phyloP scores from a whole-genome alignment of 176 grass and related monocot species.

The Triticum turgidum region DNA sequence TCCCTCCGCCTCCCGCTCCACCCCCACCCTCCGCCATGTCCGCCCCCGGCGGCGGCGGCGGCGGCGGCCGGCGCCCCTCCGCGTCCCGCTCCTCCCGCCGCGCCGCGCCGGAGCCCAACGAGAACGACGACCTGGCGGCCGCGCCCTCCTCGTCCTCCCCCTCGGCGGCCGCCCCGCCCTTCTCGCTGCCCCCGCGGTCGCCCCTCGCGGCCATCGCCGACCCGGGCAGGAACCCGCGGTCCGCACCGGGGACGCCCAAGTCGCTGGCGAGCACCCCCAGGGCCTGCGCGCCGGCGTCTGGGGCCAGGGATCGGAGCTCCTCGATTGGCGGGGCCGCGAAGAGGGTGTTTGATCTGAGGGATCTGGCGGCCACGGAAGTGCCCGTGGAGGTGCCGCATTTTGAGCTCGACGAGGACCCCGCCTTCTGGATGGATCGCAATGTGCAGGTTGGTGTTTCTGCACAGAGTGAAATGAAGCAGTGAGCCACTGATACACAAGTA shows the following conservation, averaged over 20 bases:
- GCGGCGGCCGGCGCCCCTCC: slow-evolving; percentile 31
- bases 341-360: slow-evolving; percentile 43
- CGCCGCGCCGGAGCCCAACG: slow-evolving; percentile 44
- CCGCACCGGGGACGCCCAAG: slow-evolving; percentile 63
- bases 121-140: slow-evolving; percentile 58
- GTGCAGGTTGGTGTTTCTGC: slow-evolving; percentile 59
- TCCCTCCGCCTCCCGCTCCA: not conserved
- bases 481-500: not conserved
- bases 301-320: slow-evolving; percentile 50
- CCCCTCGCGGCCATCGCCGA: slow-evolving; percentile 76
- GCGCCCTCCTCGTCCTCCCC: slow-evolving; percentile 7
- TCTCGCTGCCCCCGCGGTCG: slow-evolving; percentile 55
- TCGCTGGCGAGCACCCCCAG: slow-evolving; percentile 47
- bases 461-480: not conserved
- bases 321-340: slow-evolving; percentile 40
- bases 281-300: slow-evolving; percentile 27
- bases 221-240: slow-evolving; percentile 54
- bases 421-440: slow-evolving; percentile 92
- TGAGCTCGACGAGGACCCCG: slow-evolving; percentile 84
- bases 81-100: slow-evolving; percentile 15
- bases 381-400: slow-evolving; percentile 60
- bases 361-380: slow-evolving; percentile 38
- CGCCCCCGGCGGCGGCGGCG: not conserved
- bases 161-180: not conserved
- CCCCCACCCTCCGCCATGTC: slow-evolving; percentile 38